Evolutionary conservation across 202 grass and related monocot species (phyloP), one percentile per base, ranked within the genome.

Genomic region (Zoysia matrella): DNA sequence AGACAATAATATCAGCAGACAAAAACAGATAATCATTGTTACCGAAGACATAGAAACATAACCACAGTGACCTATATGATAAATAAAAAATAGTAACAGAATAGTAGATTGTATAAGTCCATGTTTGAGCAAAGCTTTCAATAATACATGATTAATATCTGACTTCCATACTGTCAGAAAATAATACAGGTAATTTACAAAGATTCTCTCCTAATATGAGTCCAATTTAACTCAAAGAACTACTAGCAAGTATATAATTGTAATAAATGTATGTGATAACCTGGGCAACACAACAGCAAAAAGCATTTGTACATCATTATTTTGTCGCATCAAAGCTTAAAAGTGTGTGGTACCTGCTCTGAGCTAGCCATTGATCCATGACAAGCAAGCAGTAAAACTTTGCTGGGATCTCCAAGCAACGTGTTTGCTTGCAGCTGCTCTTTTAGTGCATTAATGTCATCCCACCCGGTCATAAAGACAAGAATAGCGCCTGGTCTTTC

Each of bases 381-480:
- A 60, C 96, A 99, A 69, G 96, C 82, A 65, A 99, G 96, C 70
- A 99, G 74, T 76, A 99, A 89, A 87, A 99, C 96, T 85, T 93
- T 95, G 77, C 67, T 87, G 83, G 92, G 89, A 86, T 99, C 89
- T 45, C 96, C 96, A 84, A 99, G 85, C 75, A 99, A 62, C 44
- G 88, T 92, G 80, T 99, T 99, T 77, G 96, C 77, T 84, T 93
- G 89, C 80, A 99, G 77, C 83, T 99, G 96, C 71, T 99, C 96
- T 85, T 99, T 99, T 39, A 99, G 68, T 11, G 90, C 81, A 85
- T 99, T 99, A 73, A 99, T 99, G 78, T 99, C 96, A 95, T 99
- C 96, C 96, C 96, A 99, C 43, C 96, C 96, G 82, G 96, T 99
- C 96, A 99, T 99, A 86, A 99, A 99, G 67, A 99, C 89, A 88